A percentile compares a stretch with the other conserved stretches of the same genome.
Conservation (phyloP, 1,139 yeast species). For the Pichia sp. region DNA sequence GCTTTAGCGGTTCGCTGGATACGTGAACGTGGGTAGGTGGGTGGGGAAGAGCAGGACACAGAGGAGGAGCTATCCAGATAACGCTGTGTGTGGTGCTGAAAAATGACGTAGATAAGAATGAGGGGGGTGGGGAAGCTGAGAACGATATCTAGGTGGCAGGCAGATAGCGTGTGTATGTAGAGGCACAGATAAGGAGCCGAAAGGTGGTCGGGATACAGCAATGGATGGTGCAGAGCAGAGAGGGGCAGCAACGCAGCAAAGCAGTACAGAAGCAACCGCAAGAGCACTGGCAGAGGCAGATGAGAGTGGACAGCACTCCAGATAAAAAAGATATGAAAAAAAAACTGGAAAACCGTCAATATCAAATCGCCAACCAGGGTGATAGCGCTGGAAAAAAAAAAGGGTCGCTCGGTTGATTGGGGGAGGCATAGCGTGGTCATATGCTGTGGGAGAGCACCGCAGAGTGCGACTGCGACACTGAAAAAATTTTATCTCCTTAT, state of each 20-base stretch:
- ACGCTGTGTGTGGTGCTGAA: neutral
- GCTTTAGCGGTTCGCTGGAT: neutral
- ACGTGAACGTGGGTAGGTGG: neutral
- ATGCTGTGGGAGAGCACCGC: too few species aligned
- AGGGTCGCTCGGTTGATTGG: neutral
- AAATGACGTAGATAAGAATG: neutral
- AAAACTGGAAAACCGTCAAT: slow-evolving; percentile 3
- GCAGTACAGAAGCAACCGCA: neutral
- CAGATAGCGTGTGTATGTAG: neutral
- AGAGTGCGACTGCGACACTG: neutral
- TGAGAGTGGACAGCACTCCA: neutral
- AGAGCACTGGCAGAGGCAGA: neutral
- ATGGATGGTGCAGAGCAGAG: neutral
- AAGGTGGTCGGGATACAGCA: neutral
- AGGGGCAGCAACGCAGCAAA: neutral
- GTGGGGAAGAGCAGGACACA: neutral
- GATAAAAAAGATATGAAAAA: slow-evolving; percentile 3
- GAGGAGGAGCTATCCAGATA: too few species aligned
- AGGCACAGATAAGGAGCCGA: neutral
- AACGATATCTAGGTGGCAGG: neutral
- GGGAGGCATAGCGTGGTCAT: neutral
- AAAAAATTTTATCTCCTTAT: neutral
- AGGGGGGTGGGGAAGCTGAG: neutral
- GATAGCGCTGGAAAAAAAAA: neutral
- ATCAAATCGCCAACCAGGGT: neutral